phyloP scores from a whole-genome alignment of 768 basidiomycete species.

The Exsudoporus frostii region DNA sequence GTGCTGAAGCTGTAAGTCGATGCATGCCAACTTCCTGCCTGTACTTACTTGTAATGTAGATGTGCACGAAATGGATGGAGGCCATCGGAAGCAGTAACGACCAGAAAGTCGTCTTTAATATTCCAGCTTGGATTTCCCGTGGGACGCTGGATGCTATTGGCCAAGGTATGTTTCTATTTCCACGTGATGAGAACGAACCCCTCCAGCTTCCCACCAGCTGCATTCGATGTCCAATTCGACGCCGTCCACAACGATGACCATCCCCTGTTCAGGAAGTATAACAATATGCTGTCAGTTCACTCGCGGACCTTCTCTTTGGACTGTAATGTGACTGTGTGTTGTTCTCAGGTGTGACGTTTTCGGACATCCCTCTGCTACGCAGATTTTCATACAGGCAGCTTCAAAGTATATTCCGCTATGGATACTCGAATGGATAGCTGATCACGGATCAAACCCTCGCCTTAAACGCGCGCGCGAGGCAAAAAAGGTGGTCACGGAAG shows the following conservation, averaged over 20 bases:
- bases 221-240: conserved; percentile 49
- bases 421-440: conserved; percentile 34
- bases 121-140: conserved; percentile 35
- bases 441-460: conserved; percentile 24
- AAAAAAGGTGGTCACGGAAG: neutral
- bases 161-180: conserved; percentile 32
- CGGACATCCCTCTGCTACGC: conserved; percentile 12
- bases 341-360: conserved; percentile 19
- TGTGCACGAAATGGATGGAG: conserved; percentile 25
- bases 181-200: neutral
- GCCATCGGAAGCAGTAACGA: conserved; percentile 5
- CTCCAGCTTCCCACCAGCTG: conserved; percentile 27
- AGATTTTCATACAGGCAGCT: conserved; percentile 15
- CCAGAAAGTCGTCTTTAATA: conserved; percentile 20
- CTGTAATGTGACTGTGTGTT: conserved; percentile 6
- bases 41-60: conserved; percentile 7
- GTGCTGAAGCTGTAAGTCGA: conserved; percentile 23
- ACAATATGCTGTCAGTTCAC: conserved; percentile 12
- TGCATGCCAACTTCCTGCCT: neutral
- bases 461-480: conserved; percentile 16
- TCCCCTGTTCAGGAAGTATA: conserved; percentile 8
- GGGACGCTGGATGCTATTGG: conserved; percentile 52
- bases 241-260: conserved; percentile 9
- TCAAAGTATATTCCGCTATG: conserved; percentile 14
- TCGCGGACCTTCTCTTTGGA: conserved; percentile 1